Conservation (phyloP, 257 asterid species). For the Lycium ferocissimum region DNA sequence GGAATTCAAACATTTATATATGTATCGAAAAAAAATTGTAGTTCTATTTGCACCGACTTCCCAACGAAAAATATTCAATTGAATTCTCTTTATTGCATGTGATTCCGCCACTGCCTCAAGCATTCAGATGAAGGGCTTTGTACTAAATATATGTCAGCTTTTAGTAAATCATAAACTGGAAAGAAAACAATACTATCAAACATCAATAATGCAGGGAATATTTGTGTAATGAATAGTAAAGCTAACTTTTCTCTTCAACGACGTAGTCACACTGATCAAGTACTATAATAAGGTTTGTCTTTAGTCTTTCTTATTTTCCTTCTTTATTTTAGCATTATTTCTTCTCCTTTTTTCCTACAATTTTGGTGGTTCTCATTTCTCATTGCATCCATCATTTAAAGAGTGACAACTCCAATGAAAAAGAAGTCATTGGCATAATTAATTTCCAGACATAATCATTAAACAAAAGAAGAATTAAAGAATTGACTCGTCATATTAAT, state of each 20-base stretch:
- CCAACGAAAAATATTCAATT: too few relatives aligned
- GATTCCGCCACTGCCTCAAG: background rate
- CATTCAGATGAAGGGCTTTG: background rate
- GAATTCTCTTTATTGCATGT: too few relatives aligned
- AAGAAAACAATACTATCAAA: background rate
- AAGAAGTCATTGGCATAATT: background rate
- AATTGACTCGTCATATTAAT: background rate
- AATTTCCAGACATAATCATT: slow-evolving; percentile 16
- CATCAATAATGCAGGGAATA: background rate
- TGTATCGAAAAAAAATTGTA: too few relatives aligned
- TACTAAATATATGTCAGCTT: background rate
- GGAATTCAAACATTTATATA: too few relatives aligned
- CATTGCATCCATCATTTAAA: slow-evolving; percentile 1
- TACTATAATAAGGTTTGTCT: background rate
- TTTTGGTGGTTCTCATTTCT: slow-evolving; percentile 2
- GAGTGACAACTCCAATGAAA: background rate
- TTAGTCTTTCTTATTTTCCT: background rate
- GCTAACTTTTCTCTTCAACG: background rate
- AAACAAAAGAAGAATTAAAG: background rate
- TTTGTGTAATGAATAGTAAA: background rate
- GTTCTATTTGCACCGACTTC: too few relatives aligned
- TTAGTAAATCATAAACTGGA: background rate
- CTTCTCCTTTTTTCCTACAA: background rate
- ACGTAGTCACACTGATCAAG: background rate
- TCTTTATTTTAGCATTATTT: background rate